Percentiles rank a stretch among this genome's conserved stretches.
Conservation (phyloP, 208 protist species). For the Histomonas meleagridis region DNA sequence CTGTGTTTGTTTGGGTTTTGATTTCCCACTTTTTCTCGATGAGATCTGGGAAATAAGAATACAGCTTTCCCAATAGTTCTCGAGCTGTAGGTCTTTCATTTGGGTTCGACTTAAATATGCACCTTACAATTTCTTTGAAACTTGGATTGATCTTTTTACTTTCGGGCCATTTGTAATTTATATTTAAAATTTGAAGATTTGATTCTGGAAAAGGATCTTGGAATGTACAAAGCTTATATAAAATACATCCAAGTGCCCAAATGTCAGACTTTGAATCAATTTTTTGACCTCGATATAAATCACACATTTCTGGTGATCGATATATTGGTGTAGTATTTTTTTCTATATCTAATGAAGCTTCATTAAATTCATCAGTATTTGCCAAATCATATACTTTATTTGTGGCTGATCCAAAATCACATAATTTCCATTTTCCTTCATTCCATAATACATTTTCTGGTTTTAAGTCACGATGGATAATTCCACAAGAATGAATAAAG, state of each 20-base stretch:
- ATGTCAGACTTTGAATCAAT: background rate
- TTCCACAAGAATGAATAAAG: background rate
- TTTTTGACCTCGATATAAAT: background rate
- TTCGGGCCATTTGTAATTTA: background rate
- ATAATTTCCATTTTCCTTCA: conserved; percentile 33
- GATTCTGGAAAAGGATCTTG: background rate
- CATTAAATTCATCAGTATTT: background rate
- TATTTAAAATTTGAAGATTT: conserved; percentile 6
- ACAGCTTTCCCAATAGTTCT: background rate
- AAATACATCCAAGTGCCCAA: conserved; percentile 8
- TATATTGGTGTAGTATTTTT: background rate
- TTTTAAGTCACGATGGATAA: conserved; percentile 35
- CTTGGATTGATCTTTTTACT: background rate
- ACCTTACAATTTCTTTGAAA: background rate
- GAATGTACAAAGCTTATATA: background rate
- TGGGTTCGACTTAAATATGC: background rate
- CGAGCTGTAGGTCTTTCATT: background rate
- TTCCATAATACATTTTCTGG: conserved; percentile 26
- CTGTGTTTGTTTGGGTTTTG: no score
- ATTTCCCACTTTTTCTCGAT: background rate
- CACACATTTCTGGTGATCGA: background rate
- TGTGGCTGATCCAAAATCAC: conserved; percentile 24
- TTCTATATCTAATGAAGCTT: background rate
- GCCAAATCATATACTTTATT: background rate
- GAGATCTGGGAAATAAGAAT: background rate